Percentiles rank a stretch among this genome's conserved stretches.
phyloP scores from a whole-genome alignment of 306 rosid genomes.

The Sechiopsis laciniata region DNA sequence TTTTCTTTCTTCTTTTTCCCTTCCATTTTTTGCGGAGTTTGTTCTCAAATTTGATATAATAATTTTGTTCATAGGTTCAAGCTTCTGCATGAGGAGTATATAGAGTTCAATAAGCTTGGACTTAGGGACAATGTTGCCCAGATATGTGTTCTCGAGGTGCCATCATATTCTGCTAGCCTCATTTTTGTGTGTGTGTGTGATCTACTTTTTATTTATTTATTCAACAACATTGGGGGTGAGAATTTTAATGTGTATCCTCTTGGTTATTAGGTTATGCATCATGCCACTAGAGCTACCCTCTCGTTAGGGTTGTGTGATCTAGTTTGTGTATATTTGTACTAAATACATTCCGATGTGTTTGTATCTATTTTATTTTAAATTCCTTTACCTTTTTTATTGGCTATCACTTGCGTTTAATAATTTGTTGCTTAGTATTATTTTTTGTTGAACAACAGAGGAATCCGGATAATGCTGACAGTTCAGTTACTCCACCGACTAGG shows the following conservation, averaged over 20 bases:
- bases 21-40: background rate
- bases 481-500: constrained; percentile 46
- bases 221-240: no score
- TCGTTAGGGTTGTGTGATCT: background rate
- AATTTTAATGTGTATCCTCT: no score
- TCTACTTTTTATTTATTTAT: background rate
- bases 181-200: background rate
- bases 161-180: constrained; percentile 10
- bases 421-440: constrained; percentile 7
- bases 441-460: constrained; percentile 41
- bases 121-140: constrained; percentile 93
- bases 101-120: constrained; percentile 81
- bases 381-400: background rate
- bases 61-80: constrained; percentile 50
- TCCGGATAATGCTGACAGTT: constrained; percentile 30
- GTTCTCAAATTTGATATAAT: constrained; percentile 7
- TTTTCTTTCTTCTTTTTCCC: background rate
- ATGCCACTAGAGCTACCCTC: no score
- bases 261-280: no score
- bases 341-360: background rate
- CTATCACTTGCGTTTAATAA: background rate
- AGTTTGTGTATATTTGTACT: constrained; percentile 7
- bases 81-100: constrained; percentile 66
- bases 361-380: background rate
- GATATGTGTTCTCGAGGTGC: constrained; percentile 87